Conservation (phyloP, 1,284 basidiomycete genomes). For the Cronartium quercuum region DNA sequence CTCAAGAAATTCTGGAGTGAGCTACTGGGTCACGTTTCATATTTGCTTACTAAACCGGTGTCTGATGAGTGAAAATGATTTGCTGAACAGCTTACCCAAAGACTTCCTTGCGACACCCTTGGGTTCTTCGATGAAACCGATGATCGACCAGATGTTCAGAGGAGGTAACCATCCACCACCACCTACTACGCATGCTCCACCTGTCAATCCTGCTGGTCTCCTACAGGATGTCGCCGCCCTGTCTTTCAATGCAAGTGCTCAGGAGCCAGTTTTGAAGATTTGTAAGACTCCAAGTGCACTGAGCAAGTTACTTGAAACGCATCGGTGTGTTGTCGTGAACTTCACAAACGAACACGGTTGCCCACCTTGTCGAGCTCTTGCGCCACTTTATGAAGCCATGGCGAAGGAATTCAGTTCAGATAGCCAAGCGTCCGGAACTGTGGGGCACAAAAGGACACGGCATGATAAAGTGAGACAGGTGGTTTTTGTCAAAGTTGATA, state of each 20-base stretch:
- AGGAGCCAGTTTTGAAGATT: conserved; percentile 38
- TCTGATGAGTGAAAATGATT: conserved; percentile 33
- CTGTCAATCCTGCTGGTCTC: conserved; percentile 2
- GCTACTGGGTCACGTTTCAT: neutral
- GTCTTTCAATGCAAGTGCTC: conserved; percentile 11
- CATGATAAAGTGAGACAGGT: conserved; percentile 40
- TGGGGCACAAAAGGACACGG: conserved; percentile 1
- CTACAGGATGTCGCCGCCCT: conserved; percentile 26
- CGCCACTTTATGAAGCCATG: conserved; percentile 47
- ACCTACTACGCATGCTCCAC: conserved; percentile 5
- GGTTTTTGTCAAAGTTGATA: conserved; percentile 48
- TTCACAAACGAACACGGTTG: conserved; percentile 48
- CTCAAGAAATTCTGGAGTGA: conserved; percentile 34
- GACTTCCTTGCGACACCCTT: conserved; percentile 50
- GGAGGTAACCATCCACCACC: conserved; percentile 12
- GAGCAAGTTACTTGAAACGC: conserved; percentile 41
- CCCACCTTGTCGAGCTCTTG: conserved; percentile 48
- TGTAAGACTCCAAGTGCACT: conserved; percentile 44
- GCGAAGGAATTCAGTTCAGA: conserved; percentile 43
- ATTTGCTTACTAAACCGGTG: conserved; percentile 13
- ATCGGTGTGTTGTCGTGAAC: conserved; percentile 46
- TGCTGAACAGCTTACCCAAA: conserved; percentile 46
- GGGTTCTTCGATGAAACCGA: conserved; percentile 48
- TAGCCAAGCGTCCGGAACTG: conserved; percentile 20
- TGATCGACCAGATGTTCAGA: conserved; percentile 48